phyloP scores from a whole-genome alignment of 73 alveolate genomes.

The Tetrahymena thermophila region DNA sequence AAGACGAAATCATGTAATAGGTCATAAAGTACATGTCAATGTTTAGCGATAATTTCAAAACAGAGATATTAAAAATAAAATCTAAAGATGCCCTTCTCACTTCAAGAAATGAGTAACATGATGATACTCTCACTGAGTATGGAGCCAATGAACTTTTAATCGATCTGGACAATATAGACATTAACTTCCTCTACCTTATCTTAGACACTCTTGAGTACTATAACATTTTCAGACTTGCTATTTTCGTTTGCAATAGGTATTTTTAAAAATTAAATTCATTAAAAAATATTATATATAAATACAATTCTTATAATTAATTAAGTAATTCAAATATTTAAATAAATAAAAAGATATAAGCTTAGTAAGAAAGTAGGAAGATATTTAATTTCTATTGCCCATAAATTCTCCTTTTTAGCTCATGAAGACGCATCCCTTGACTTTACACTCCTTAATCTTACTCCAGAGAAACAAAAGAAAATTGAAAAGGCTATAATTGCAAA shows the following conservation, averaged over 20 bases:
- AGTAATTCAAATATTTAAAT: too few relatives aligned
- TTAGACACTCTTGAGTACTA: constrained; percentile 77
- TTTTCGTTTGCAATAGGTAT: constrained; percentile 70
- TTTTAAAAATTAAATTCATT: too few relatives aligned
- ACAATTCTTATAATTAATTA: too few relatives aligned
- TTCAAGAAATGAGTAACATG: not conserved
- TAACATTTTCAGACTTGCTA: constrained; percentile 69
- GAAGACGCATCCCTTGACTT: constrained; percentile 24
- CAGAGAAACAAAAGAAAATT: constrained; percentile 33
- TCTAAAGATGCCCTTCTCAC: constrained; percentile 50
- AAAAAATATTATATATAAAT: too few relatives aligned
- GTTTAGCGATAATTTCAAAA: constrained; percentile 72
- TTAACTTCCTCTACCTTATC: constrained; percentile 55
- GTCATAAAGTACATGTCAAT: constrained; percentile 70
- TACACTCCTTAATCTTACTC: not conserved
- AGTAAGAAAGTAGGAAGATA: constrained; percentile 73
- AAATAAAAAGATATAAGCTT: constrained; percentile 57
- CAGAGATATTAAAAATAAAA: constrained; percentile 46
- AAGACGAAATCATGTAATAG: constrained; percentile 70
- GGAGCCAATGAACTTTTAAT: constrained; percentile 54
- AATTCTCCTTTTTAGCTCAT: constrained; percentile 60
- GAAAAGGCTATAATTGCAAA: constrained; percentile 65
- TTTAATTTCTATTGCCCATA: constrained; percentile 56
- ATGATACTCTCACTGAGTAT: constrained; percentile 9
- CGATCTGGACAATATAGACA: constrained; percentile 71